Base-by-base conservation (phyloP, 1,284 basidiomycete genomes). In the Cutaneotrichosporon mucoides region DNA sequence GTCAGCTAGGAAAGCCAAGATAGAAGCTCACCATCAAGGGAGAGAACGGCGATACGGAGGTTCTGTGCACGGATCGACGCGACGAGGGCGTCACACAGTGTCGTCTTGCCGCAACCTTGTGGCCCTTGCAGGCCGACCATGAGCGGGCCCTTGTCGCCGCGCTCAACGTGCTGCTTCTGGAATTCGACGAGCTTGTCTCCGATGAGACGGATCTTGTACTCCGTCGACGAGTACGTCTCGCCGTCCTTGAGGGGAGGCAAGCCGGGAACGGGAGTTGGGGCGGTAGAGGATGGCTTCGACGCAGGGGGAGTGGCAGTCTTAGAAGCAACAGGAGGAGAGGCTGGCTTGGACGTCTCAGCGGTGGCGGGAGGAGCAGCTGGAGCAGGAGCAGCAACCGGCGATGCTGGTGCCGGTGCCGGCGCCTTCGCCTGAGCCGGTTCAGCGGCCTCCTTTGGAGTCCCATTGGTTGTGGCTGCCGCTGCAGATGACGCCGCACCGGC, bases 141-240 rank as follows among this genome's bases (percentile, higher is more conserved):
- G 34, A 65, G 52, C 7, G 64, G 66, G 1, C 55, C 42, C n/a
- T 61, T 68, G 10, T 35, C 49, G 2, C 57, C 64, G 11, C 54
- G 45, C 6, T 42, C 24, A 5, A 48, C 61, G 43, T 70, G 68
- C 9, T 15, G 45, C 34, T 66, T 59, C 7, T 70, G 63, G 51
- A 71, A 63, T 7, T 34, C 45, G 10, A 61, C 53, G 37, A 76
- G 64, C 53, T 68, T 69, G 12, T 67, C 55, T 10, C 68, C 65
- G 9, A 75, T 70, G 41, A 72, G 65, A n/a, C 72, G 64, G 1
- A 66, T 66, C 59, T 76, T 76, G 65, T 73, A 73, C 9, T 53
- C 54, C 0, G 73, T 75, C 0, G 69, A 72, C 0, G 67, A 36
- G 62, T 71, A 65, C 10, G 62, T 62, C 53, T 72, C 68, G 53